A percentile compares a stretch with the other conserved stretches of the same genome.
These are phyloP conservation scores for Nelumbo lutea DNA, from an alignment of 164 flowering plant species.

Conservation along the genomic window DNA sequence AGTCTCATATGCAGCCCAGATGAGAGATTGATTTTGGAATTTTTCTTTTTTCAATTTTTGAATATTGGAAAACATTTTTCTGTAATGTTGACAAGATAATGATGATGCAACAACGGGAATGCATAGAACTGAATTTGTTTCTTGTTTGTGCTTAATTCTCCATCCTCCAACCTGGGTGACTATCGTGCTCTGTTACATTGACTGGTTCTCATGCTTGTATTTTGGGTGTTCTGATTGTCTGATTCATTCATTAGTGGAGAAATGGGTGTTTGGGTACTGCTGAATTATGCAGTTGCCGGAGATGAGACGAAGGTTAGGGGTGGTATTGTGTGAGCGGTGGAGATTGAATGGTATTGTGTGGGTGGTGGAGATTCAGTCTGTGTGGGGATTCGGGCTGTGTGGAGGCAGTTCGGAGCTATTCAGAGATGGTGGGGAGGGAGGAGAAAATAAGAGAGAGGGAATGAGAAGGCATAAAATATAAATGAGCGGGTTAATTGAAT, in stretches of 20 bases:
- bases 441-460: too few species aligned
- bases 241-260: constrained; percentile 18
- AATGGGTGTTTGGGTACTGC: constrained; percentile 21
- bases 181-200: background rate
- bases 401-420: too few species aligned
- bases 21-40: constrained; percentile 20
- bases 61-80: constrained; percentile 1
- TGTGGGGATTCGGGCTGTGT: too few species aligned
- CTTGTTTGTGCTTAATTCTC: constrained; percentile 1
- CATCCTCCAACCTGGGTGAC: constrained; percentile 11
- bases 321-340: too few species aligned
- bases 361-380: too few species aligned
- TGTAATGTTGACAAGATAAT: constrained; percentile 24
- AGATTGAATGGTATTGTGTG: too few species aligned
- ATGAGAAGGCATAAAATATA: too few species aligned
- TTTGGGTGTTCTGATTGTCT: constrained; percentile 21
- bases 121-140: constrained; percentile 5
- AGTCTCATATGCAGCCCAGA: background rate
- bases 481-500: too few species aligned
- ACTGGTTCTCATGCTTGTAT: background rate
- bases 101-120: constrained; percentile 6
- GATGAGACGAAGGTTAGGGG: constrained; percentile 26
- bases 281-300: constrained; percentile 9
- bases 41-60: constrained; percentile 14
- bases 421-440: too few species aligned